These are phyloP conservation scores for Paramecium biaurelia DNA, from an alignment of 73 alveolate genomes.

Conservation along the genomic window DNA sequence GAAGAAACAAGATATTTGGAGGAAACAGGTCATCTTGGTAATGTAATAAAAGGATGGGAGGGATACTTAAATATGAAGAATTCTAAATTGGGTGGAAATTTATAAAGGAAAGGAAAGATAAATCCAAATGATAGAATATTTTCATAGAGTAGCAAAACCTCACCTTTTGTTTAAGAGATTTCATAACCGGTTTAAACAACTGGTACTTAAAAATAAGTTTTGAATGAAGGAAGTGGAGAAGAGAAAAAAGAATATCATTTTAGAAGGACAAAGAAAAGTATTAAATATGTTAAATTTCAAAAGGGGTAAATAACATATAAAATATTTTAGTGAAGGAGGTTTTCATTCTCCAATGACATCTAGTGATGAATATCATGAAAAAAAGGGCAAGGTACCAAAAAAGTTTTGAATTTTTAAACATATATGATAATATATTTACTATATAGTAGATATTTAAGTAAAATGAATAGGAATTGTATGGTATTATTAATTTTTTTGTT, in stretches of 20 bases:
- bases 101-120: neutral
- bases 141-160: constrained; percentile 5
- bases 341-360: constrained; percentile 6
- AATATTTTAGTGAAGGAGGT: neutral
- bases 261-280: constrained; percentile 2
- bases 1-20: constrained; percentile 23
- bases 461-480: neutral
- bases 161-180: neutral
- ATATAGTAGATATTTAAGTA: neutral
- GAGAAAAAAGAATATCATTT: constrained; percentile 6
- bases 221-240: constrained; percentile 18
- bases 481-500: neutral
- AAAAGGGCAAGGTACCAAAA: neutral
- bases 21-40: neutral
- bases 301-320: neutral
- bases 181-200: neutral
- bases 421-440: neutral
- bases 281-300: neutral
- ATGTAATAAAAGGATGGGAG: constrained; percentile 35
- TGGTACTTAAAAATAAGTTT: neutral
- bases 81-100: neutral
- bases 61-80: neutral
- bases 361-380: constrained; percentile 6
- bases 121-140: neutral
- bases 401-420: neutral